Percentiles rank a stretch among this genome's conserved stretches.
Conservation (phyloP, 1,284 basidiomycete species). For the Omphalotus olearius region DNA sequence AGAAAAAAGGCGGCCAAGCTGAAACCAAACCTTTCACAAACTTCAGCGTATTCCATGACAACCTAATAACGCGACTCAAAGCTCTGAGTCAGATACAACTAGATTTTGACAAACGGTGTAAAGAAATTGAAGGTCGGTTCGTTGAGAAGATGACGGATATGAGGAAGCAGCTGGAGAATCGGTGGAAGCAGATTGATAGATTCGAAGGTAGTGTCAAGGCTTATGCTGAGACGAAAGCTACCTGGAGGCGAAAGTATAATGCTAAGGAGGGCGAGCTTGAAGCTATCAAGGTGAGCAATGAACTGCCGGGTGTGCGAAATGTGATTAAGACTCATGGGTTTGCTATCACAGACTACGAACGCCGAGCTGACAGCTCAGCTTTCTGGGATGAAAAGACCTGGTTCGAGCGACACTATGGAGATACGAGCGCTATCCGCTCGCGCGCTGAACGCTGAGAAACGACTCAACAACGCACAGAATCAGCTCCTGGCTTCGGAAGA, state of each 20-base stretch:
- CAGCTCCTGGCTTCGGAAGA: slow-evolving; percentile 82
- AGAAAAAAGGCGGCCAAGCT: slow-evolving; percentile 70
- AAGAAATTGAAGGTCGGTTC: slow-evolving; percentile 75
- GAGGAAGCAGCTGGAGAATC: slow-evolving; percentile 82
- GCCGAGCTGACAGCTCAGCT: slow-evolving; percentile 77
- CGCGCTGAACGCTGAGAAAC: slow-evolving; percentile 78
- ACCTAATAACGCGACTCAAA: slow-evolving; percentile 85
- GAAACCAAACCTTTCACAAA: slow-evolving; percentile 92
- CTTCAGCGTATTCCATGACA: slow-evolving; percentile 93
- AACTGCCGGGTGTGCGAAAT: background rate
- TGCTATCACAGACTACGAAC: slow-evolving; percentile 55
- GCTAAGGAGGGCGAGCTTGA: slow-evolving; percentile 89
- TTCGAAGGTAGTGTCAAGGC: slow-evolving; percentile 88
- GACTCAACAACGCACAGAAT: slow-evolving; percentile 77
- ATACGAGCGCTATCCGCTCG: slow-evolving; percentile 68
- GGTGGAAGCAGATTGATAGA: slow-evolving; percentile 92
- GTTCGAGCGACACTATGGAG: slow-evolving; percentile 67
- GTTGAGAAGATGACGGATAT: slow-evolving; percentile 74
- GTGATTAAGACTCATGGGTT: background rate
- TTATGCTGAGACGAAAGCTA: slow-evolving; percentile 78
- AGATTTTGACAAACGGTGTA: slow-evolving; percentile 84
- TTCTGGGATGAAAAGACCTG: slow-evolving; percentile 59
- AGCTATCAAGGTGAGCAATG: slow-evolving; percentile 60
- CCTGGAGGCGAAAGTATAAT: slow-evolving; percentile 82
- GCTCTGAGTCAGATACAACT: slow-evolving; percentile 78